phyloP scores from a whole-genome alignment of 1,284 basidiomycete genomes.

The Calocybe gambosa region DNA sequence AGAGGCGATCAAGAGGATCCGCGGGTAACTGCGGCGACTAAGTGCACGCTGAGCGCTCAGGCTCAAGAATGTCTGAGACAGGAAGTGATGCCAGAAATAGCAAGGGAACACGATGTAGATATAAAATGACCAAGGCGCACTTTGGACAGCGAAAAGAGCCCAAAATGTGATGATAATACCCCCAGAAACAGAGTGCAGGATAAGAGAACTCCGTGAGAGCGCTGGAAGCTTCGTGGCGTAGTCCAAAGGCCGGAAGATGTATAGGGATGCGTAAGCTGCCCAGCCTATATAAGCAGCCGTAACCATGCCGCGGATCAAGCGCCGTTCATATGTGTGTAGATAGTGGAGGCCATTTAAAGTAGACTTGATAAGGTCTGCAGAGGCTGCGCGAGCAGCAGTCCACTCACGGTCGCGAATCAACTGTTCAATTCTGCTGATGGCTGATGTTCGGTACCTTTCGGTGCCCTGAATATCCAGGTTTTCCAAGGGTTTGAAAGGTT shows the following conservation, averaged over 20 bases:
- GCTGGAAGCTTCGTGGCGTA: neutral
- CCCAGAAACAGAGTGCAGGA: slow-evolving; percentile 22
- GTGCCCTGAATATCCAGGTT: slow-evolving; percentile 9
- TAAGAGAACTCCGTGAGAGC: neutral
- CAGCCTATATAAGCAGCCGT: slow-evolving; percentile 75
- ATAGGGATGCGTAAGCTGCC: slow-evolving; percentile 59
- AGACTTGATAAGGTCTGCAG: slow-evolving; percentile 49
- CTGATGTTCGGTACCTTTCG: slow-evolving; percentile 19
- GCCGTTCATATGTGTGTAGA: slow-evolving; percentile 82
- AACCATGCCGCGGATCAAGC: slow-evolving; percentile 67
- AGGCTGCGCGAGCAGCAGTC: slow-evolving; percentile 43
- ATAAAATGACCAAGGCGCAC: slow-evolving; percentile 71
- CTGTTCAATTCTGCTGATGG: slow-evolving; percentile 37
- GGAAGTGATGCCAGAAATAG: slow-evolving; percentile 67
- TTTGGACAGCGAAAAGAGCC: slow-evolving; percentile 55
- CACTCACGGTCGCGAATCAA: slow-evolving; percentile 41
- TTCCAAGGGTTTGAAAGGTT: slow-evolving; percentile 47
- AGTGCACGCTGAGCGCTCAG: slow-evolving; percentile 14
- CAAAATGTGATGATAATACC: slow-evolving; percentile 36
- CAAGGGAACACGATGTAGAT: slow-evolving; percentile 72
- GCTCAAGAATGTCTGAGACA: slow-evolving; percentile 24
- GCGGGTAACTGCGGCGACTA: slow-evolving; percentile 8
- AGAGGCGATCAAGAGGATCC: slow-evolving; percentile 20
- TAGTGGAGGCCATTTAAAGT: slow-evolving; percentile 71
- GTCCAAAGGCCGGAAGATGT: slow-evolving; percentile 40